Conservation (phyloP, 345 rosid species). For the Citropsis articulata region DNA sequence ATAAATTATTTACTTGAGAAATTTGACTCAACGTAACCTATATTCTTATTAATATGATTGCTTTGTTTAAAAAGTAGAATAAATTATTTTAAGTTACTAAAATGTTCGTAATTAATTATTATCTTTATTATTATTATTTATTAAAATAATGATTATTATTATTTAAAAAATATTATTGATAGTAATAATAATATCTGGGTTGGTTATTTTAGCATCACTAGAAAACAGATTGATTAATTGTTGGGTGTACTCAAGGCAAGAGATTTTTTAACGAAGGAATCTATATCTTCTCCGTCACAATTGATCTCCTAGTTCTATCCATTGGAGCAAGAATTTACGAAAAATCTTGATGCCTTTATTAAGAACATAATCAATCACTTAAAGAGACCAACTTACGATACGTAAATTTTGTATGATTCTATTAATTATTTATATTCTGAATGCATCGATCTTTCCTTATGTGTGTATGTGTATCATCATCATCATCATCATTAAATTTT, state of each 20-base stretch:
- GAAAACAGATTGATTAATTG: constrained; percentile 60
- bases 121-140: no score
- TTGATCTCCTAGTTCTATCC: constrained; percentile 78
- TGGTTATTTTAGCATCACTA: constrained; percentile 66
- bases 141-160: no score
- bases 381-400: constrained; percentile 54
- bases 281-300: constrained; percentile 68
- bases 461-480: no score
- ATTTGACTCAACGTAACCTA: rapidly evolving
- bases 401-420: neutral
- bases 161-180: no score
- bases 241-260: constrained; percentile 65
- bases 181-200: constrained; percentile 39
- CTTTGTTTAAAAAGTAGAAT: no score
- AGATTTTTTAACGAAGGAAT: constrained; percentile 45
- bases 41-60: no score
- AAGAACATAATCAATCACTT: constrained; percentile 67
- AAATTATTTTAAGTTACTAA: no score
- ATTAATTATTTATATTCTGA: neutral
- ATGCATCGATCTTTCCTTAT: no score
- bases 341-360: constrained; percentile 63
- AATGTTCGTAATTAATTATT: no score
- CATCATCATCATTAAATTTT: no score
- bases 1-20: no score
- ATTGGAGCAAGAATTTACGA: constrained; percentile 53